These are phyloP conservation scores for Periconia digitata DNA, from an alignment of 2,329 filamentous ascomycete species.

Conservation along the genomic window DNA sequence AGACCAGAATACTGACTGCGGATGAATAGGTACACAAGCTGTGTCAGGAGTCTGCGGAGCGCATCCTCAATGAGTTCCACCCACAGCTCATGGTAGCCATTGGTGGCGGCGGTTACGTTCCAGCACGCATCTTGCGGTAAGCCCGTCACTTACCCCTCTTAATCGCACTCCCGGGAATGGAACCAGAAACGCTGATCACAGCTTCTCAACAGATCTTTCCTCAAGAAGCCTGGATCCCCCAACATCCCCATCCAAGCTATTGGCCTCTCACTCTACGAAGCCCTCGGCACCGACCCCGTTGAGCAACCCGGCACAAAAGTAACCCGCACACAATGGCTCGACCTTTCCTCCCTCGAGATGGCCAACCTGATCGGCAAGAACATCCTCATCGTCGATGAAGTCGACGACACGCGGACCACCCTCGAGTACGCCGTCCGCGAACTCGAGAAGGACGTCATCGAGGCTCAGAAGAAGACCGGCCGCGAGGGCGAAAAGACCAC, in stretches of 20 bases:
- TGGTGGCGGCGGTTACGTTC: constrained; percentile 95
- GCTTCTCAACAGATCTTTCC: constrained; percentile 66
- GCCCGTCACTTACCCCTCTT: constrained; percentile 7
- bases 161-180: neutral
- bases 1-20: neutral
- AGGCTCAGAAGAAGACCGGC: constrained; percentile 73
- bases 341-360: constrained; percentile 84
- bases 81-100: constrained; percentile 98
- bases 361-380: constrained; percentile 87
- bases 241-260: constrained; percentile 99
- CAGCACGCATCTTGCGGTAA: constrained; percentile 87
- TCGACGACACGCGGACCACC: constrained; percentile 92
- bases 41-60: constrained; percentile 80
- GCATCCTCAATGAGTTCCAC: constrained; percentile 81
- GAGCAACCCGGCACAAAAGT: constrained; percentile 90
- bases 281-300: constrained; percentile 65
- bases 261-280: constrained; percentile 94
- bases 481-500: constrained; percentile 72
- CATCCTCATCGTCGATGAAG: constrained; percentile 90
- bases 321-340: constrained; percentile 97
- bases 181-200: constrained; percentile 9
- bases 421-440: constrained; percentile 92
- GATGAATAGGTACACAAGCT: constrained; percentile 84
- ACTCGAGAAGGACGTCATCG: constrained; percentile 90
- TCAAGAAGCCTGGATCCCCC: constrained; percentile 80